phyloP scores from a whole-genome alignment of 768 basidiomycete species.

The Suillus alpinus region DNA sequence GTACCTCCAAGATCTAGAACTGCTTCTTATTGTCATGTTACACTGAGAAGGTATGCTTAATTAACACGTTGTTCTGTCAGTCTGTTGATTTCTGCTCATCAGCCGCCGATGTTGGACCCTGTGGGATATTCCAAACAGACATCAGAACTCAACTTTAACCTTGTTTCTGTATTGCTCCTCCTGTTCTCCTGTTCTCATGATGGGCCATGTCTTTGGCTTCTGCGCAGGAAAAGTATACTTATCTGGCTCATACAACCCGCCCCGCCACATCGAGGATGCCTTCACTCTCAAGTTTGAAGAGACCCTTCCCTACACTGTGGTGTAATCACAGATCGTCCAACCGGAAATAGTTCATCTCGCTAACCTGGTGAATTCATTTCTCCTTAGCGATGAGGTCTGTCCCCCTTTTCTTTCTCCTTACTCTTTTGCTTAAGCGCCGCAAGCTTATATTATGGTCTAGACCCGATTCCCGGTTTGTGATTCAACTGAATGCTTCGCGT shows the following conservation, averaged over 20 bases:
- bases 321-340: not conserved
- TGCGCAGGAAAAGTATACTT: not conserved
- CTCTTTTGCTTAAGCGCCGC: not conserved
- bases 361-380: not conserved
- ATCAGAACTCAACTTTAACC: not conserved
- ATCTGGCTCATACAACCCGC: no score
- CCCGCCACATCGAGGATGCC: not conserved
- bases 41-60: not conserved
- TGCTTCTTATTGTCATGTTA: not conserved
- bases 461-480: not conserved
- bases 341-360: not conserved
- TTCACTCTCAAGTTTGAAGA: not conserved
- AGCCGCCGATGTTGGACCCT: not conserved
- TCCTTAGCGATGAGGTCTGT: not conserved
- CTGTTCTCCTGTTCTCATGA: not conserved
- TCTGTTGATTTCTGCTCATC: not conserved
- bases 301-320: not conserved
- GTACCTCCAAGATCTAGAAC: not conserved
- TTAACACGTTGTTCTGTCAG: not conserved
- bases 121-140: not conserved
- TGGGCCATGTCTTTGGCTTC: not conserved
- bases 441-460: not conserved
- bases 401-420: conserved; percentile 1
- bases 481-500: not conserved
- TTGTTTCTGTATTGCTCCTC: not conserved